A percentile compares a stretch with the other conserved stretches of the same genome.
Evolutionary conservation across 2,329 filamentous ascomycete genomes (phyloP).

Genomic region (Exophiala aquamarina): DNA sequence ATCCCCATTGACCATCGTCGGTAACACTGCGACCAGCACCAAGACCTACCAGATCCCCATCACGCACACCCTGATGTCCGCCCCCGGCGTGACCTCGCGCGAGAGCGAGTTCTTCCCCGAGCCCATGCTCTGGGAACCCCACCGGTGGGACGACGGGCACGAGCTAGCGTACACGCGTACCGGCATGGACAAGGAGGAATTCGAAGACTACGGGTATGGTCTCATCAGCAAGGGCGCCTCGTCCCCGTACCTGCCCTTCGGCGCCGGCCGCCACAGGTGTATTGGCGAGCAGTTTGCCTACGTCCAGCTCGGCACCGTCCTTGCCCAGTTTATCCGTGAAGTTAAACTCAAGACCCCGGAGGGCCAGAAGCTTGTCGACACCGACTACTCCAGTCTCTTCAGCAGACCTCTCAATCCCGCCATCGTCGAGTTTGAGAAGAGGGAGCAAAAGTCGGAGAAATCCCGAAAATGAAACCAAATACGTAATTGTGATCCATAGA

Average conservation of each 20-base stretch:
- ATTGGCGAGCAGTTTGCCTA: slow-evolving; percentile 98
- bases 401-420: slow-evolving; percentile 66
- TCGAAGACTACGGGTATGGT: slow-evolving; percentile 91
- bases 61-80: slow-evolving; percentile 77
- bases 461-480: too few species aligned
- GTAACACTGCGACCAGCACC: slow-evolving; percentile 65
- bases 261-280: slow-evolving; percentile 87
- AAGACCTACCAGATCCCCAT: slow-evolving; percentile 73
- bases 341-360: slow-evolving; percentile 79
- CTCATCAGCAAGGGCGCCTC: slow-evolving; percentile 86
- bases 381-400: slow-evolving; percentile 68
- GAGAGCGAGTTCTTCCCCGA: slow-evolving; percentile 77
- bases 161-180: slow-evolving; percentile 50
- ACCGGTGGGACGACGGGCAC: slow-evolving; percentile 75
- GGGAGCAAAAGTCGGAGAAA: slow-evolving; percentile 3
- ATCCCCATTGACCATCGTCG: slow-evolving; percentile 58
- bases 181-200: slow-evolving; percentile 62
- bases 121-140: slow-evolving; percentile 80
- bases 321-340: slow-evolving; percentile 70
- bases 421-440: slow-evolving; percentile 26
- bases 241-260: slow-evolving; percentile 91
- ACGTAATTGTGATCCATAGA: too few species aligned
- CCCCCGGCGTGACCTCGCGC: slow-evolving; percentile 76
- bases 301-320: slow-evolving; percentile 83
- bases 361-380: slow-evolving; percentile 68